Evolutionary conservation across 148 eudicot species (phyloP), one percentile per base, ranked within the genome.

Genomic region (Silene conica): DNA sequence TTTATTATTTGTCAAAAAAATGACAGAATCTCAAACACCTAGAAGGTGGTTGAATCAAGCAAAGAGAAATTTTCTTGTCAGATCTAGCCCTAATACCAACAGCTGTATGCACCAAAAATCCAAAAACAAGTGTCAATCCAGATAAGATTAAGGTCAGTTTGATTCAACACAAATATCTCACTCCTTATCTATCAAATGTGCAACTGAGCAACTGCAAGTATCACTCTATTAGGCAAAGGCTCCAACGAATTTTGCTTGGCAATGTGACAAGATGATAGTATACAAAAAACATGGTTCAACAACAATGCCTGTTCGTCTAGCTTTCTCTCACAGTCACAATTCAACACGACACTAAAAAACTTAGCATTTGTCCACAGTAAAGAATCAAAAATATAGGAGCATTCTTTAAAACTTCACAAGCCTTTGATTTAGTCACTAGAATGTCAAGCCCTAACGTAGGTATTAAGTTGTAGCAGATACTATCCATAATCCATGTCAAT

Each of bases 351-450:
- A 34, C 31, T 31, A 20, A 34, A 20, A 64, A 34, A 34, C 46
- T 7, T 46, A 16, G 43, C 21, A 31, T 31, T 34, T 31, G 2
- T 31, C 31, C 45, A 16, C 34, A 14, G 20, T 28, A 64, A 63
- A 64, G 48, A 64, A 14, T 31, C 38, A 64, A 63, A 64, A 48
- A 64, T 28, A 34, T 18, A 64, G 46, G 46, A 34, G 3, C 66
- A 25, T 12, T 23, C 19, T 13, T 41, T 28, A n/a, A 28, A 31
- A 34, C 20, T 28, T 64, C 68, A 25, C 68, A 1, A 5, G 46
- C 68, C 21, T 64, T 64, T 28, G 68, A 21, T 31, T 34, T 64
- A 31, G 68, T 64, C 68, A 64, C 68, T 64, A n/a, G 6, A 34
- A 64, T 28, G n/a, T 64, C 68, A 64, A 34, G 19, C 10, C 11